Base-by-base conservation (phyloP, 805 yeast genomes). In the Brettanomyces naardenensis region DNA sequence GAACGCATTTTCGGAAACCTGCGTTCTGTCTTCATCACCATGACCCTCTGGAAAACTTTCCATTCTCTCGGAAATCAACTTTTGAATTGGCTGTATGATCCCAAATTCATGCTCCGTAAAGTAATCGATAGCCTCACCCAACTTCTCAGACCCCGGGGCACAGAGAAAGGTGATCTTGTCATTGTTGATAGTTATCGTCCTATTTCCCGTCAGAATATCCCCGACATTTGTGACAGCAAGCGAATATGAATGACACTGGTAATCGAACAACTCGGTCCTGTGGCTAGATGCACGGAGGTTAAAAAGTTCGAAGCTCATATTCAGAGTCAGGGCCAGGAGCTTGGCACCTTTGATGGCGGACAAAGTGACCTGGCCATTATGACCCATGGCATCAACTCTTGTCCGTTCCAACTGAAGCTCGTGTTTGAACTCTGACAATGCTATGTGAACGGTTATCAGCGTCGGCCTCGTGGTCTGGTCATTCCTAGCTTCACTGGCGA, bases 61-160 rank as follows among this genome's bases (percentile, higher is more conserved):
- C 9, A 51, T 29, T 14, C 7, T 14, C 19, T 31, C 23, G 7
- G 10, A 18, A n/a, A 28, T n/a, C 17, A 15, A 13, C 9, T 13
- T 15, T 13, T 10, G 9, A 6, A 56, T 20, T 1, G 51, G 50
- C 15, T 42, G 40, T 6, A 58, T 36, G 7, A 47, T 37, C 10
- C 43, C 44, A 28, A 47, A 42, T 22, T 61, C 65, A 22, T 50
- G 31, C 11, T 47, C 39, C 6, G 41, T 20, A 14, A 59, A 28
- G 2, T 45, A 27, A 14, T 52, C 50, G 10, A 60, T 23, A 1
- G 52, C 47, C 10, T 33, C 19, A 3, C 45, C 28, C 11, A 56
- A 44, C n/a, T 41, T 33, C 0, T 48, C 44, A 0, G 59, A 43
- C 3, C 56, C 60, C 4, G 45, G 42, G 4, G 42, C 46, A 6